Base-by-base conservation (phyloP, 106 monocot species). In the Hemerocallis citrina region DNA sequence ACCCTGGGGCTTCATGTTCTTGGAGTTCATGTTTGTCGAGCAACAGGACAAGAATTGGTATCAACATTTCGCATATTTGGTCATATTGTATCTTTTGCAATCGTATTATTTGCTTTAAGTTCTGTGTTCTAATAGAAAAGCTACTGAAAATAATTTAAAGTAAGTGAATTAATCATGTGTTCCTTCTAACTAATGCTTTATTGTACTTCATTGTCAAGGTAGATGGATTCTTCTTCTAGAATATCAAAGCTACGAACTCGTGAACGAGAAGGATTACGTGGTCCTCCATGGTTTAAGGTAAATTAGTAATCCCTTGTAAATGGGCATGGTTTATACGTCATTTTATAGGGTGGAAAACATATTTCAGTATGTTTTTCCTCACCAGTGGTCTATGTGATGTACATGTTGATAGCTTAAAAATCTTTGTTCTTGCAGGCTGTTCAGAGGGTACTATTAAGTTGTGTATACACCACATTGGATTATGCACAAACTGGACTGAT, bases 201-300 rank as follows among this genome's bases (percentile, higher is more conserved):
- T 28, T 66, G 34, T 21, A 20, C n/a, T 33, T 36, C 39, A 35
- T 31, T 82, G 59, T 71, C 50, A 78, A 81, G 63, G 48, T 76
- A 95, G 95, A 90, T 95, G 86, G 95, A 95, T 66, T 84, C 95
- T 52, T 86, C 95, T 55, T 90, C 95, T 32, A 86, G 86, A 66
- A 78, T 90, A 55, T 90, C 83, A 76, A 90, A 68, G 51, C 89
- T 95, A 20, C 86, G 95, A 81, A 90, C 71, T 66, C 82, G 67
- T 34, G 95, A 95, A 52, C 73, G 58, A 61, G 86, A 89, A 66
- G 84, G 81, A 31, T 75, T 95, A 51, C 86, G 84, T 43, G 95
- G 95, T 64, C 95, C 95, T 68, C 77, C 78, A n/a, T 95, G 95
- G 95, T 61, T 90, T 33, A 95, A 95, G 90, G 95, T 95, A 57